Conservation (phyloP, 2,329 filamentous ascomycete genomes). For the Alternaria gaisen region DNA sequence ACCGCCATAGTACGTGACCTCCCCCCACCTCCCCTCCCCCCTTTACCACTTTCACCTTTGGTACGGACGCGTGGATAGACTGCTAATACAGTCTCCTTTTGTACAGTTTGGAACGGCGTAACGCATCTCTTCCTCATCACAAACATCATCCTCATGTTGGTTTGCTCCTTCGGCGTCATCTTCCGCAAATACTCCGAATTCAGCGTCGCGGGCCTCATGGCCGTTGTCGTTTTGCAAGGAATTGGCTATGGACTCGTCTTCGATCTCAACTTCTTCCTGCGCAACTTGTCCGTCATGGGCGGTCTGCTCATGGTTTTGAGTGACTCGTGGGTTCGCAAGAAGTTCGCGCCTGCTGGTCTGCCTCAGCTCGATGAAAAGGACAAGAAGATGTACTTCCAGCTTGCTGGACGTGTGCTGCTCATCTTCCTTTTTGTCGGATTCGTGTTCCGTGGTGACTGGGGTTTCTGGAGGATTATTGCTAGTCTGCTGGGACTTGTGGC, state of each 20-base stretch:
- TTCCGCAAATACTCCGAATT: slow-evolving; percentile 91
- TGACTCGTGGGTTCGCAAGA: slow-evolving; percentile 97
- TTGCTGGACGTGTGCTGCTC: slow-evolving; percentile 90
- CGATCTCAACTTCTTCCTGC: slow-evolving; percentile 99
- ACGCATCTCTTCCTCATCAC: slow-evolving; percentile 91
- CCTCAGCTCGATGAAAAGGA: slow-evolving; percentile 98
- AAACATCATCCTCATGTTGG: slow-evolving; percentile 88
- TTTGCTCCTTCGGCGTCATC: slow-evolving; percentile 87
- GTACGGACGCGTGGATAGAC: slow-evolving; percentile 5
- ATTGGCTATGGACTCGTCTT: slow-evolving; percentile 98
- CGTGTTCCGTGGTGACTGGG: slow-evolving; percentile 94
- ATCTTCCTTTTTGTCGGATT: slow-evolving; percentile 99
- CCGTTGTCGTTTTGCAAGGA: slow-evolving; percentile 90
- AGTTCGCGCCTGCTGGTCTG: slow-evolving; percentile 92
- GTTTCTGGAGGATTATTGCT: slow-evolving; percentile 84
- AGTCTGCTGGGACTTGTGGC: slow-evolving; percentile 86
- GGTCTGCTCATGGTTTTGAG: slow-evolving; percentile 97
- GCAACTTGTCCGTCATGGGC: slow-evolving; percentile 96
- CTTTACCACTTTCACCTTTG: too few relatives aligned
- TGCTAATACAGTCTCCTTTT: slow-evolving; percentile 27
- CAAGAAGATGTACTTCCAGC: slow-evolving; percentile 99
- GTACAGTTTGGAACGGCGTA: slow-evolving; percentile 80
- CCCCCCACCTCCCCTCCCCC: background rate
- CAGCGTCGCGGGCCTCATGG: slow-evolving; percentile 88
- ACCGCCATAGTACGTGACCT: slow-evolving; percentile 80